These are phyloP conservation scores for Umbelopsis sp. DNA, from an alignment of 192 early-diverging fungal species.

Conservation along the genomic window DNA sequence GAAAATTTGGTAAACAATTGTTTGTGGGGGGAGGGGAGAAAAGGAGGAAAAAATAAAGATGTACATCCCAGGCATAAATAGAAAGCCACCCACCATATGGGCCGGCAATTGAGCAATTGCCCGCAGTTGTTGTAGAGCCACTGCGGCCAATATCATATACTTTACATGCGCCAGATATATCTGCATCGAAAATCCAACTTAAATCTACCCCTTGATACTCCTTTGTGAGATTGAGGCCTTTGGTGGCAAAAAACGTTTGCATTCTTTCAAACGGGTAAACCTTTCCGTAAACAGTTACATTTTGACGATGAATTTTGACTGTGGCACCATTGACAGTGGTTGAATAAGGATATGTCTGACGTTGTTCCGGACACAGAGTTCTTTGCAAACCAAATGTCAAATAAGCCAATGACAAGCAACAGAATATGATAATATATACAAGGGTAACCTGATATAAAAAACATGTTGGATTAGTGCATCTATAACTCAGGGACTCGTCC, in stretches of 20 bases:
- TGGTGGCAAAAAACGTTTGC: slow-evolving; percentile 22
- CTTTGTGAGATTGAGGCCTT: slow-evolving; percentile 31
- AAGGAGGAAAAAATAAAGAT: neutral
- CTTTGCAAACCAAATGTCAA: slow-evolving; percentile 51
- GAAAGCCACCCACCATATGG: slow-evolving; percentile 34
- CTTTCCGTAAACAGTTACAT: slow-evolving; percentile 37
- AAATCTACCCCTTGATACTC: slow-evolving; percentile 40
- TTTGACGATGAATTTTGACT: slow-evolving; percentile 3
- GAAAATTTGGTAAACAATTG: neutral
- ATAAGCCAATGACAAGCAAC: slow-evolving; percentile 43
- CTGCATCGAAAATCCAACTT: slow-evolving; percentile 33
- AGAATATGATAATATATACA: slow-evolving; percentile 43
- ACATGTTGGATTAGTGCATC: neutral
- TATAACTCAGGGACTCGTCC: neutral
- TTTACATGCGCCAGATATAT: slow-evolving; percentile 25
- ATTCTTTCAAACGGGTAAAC: slow-evolving; percentile 32
- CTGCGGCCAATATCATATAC: slow-evolving; percentile 26
- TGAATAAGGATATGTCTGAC: slow-evolving; percentile 26
- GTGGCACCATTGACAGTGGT: slow-evolving; percentile 14
- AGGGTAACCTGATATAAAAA: slow-evolving; percentile 42
- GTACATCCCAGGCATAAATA: neutral
- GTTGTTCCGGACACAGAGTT: slow-evolving; percentile 36
- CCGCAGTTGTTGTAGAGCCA: slow-evolving; percentile 19
- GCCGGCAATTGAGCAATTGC: slow-evolving; percentile 27
- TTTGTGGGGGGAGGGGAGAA: neutral